phyloP scores from a whole-genome alignment of 2,329 filamentous ascomycete species.

The Cadophora malorum region DNA sequence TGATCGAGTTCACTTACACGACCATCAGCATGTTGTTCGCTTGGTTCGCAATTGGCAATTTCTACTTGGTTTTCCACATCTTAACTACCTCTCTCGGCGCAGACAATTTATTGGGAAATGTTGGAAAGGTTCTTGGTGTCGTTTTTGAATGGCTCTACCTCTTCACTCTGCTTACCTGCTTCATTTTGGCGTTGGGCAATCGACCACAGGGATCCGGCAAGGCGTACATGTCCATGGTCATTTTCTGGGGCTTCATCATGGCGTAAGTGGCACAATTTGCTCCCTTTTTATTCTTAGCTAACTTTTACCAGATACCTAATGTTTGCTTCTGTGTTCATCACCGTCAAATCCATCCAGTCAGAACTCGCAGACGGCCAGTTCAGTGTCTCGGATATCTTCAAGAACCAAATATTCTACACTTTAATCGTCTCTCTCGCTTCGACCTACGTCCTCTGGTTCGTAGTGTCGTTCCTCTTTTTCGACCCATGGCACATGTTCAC shows the following conservation, averaged over 20 bases:
- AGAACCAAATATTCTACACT: conserved; percentile 88
- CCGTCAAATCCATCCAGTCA: conserved; percentile 80
- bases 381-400: conserved; percentile 75
- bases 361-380: conserved; percentile 71
- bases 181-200: conserved; percentile 93
- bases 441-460: conserved; percentile 91
- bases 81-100: conserved; percentile 84
- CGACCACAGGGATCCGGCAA: conserved; percentile 91
- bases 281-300: conserved; percentile 20
- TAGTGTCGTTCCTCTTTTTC: conserved; percentile 92
- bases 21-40: conserved; percentile 97
- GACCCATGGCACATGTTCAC: conserved; percentile 99
- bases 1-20: conserved; percentile 93
- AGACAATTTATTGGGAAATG: conserved; percentile 71
- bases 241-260: conserved; percentile 98
- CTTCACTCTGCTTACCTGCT: conserved; percentile 89
- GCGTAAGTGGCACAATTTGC: conserved; percentile 60
- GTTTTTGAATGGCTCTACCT: conserved; percentile 97
- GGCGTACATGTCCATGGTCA: conserved; percentile 96
- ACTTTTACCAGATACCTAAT: conserved; percentile 72
- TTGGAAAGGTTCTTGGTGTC: conserved; percentile 81
- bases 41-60: conserved; percentile 98
- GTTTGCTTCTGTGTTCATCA: conserved; percentile 94
- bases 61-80: conserved; percentile 98
- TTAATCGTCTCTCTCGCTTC: conserved; percentile 91